Evolutionary conservation across 352 stramenopile genomes (phyloP), one percentile per base, ranked within the genome.

Genomic region (Phytopythium delawarense): DNA sequence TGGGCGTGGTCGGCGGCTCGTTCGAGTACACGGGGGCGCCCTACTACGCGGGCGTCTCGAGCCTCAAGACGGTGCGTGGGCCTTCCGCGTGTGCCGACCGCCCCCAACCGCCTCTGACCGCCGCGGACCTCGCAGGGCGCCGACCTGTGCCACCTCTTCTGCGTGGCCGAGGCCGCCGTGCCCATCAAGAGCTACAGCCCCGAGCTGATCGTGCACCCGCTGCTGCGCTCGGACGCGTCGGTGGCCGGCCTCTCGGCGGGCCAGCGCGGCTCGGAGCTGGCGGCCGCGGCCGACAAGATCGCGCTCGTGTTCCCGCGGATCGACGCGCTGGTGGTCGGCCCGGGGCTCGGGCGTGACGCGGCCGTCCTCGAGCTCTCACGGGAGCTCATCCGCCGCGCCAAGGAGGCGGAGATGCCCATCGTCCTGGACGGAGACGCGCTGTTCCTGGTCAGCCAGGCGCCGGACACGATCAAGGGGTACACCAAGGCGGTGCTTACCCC

Each of bases 101-200:
- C 28, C 37, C 34, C 37, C 32, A 18, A 13, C 37, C 28, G 28
- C 32, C 12, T 32, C 28, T 59, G 12, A 9, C 21, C 57, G 34
- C 5, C 34, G 11, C 11, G 13, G 25, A n/a, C 20, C 21, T 4
- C 28, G n/a, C 63, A 91, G 57, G 97, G 97, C 7, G 94, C 94
- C 18, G 97, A 99, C 79, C 72, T 99, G 64, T 93, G 88, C 37
- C 97, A 97, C 63, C 75, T 99, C 16, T 98, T 99, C 62, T 98
- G 92, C 66, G 92, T 96, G 5, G 66, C 94, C 52, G 91, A 98
- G 63, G 97, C 97, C 0, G 76, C 91, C n/a, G 75, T 97, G 23
- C 92, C 96, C 5, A 98, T 99, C 76, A 99, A 99, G 73, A 97
- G 84, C 64, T 99, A 99, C 79, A 98, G 88, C 62, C 96, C 96